Base-by-base conservation (phyloP, 805 yeast species). In the Wickerhamomyces mucosus region DNA sequence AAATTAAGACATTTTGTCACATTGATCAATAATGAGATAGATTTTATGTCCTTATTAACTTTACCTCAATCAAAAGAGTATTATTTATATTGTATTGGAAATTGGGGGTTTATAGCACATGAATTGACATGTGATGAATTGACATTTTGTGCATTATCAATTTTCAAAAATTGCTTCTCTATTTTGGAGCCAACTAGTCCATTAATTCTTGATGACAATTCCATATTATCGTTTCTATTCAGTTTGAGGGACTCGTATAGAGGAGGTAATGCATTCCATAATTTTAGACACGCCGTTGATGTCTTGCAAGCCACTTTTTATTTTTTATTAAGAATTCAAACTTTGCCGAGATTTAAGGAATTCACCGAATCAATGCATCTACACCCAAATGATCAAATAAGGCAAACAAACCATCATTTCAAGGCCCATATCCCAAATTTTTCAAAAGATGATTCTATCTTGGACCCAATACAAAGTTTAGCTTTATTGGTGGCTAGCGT, bases 221-320 rank as follows among this genome's bases (percentile, higher is more conserved):
- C 65, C 36, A 58, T 85, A 18, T 55, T 75, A 26, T 65, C 70
- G 15, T 67, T 88, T 41, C 55, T 85, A 15, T 69, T 78, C 41
- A 69, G 75, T 42, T 65, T 83, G 7, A 69, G 95, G 38, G 80
- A 81, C 43, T 72, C 84, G 27, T 92, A 92, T 56, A 77, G 80
- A 47, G 72, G 75, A 43, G 83, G 85, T 9, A 88, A 88, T 53
- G 84, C 89, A 13, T 92, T 89, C 63, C 98, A 92, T 61, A 88
- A 89, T 57, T 92, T 88, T 51, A 71, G 94, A 43, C 98, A 92
- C 57, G 96, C 95, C 1, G 81, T 85, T 13, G 98, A 92, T 58
- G 98, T 92, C 7, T 59, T 88, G 49, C 98, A 92, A 58, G 95
- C 94, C 3, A 75, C 89, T 20, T 78, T 80, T 59, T 78, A 67